Percentiles rank a stretch among this genome's conserved stretches.
phyloP scores from a whole-genome alignment of 225 moss, liverwort and hornwort species.

The Rhytidiadelphus loreus region DNA sequence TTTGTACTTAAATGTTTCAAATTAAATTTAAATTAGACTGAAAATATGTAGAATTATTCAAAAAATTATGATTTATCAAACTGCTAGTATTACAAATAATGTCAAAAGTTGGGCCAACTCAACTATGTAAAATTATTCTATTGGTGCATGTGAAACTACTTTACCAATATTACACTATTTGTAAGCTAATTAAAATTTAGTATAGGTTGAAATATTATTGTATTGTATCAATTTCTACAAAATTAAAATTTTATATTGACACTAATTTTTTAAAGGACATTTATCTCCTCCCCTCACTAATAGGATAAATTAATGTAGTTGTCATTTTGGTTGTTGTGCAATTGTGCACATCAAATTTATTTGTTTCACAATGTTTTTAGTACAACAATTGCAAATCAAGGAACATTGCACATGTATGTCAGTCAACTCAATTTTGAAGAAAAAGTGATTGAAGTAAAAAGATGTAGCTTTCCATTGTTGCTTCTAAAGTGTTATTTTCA shows the following conservation, averaged over 20 bases:
- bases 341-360: too few relatives aligned
- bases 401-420: not conserved
- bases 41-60: too few relatives aligned
- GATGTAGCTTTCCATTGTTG: not conserved
- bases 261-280: not conserved
- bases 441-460: not conserved
- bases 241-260: too few relatives aligned
- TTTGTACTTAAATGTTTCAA: too few relatives aligned
- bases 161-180: not conserved
- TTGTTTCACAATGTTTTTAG: rapidly evolving
- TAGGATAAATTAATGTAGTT: not conserved
- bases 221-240: too few relatives aligned
- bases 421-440: not conserved
- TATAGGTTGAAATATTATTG: not conserved
- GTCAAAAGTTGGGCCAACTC: too few relatives aligned
- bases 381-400: not conserved
- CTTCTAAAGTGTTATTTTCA: not conserved
- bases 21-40: too few relatives aligned
- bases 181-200: not conserved
- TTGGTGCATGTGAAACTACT: too few relatives aligned
- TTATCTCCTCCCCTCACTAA: not conserved
- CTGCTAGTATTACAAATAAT: too few relatives aligned
- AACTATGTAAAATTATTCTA: too few relatives aligned
- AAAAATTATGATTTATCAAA: too few relatives aligned
- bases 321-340: not conserved